Conservation (phyloP, 345 rosid species). For the Sisymbrium irio region DNA sequence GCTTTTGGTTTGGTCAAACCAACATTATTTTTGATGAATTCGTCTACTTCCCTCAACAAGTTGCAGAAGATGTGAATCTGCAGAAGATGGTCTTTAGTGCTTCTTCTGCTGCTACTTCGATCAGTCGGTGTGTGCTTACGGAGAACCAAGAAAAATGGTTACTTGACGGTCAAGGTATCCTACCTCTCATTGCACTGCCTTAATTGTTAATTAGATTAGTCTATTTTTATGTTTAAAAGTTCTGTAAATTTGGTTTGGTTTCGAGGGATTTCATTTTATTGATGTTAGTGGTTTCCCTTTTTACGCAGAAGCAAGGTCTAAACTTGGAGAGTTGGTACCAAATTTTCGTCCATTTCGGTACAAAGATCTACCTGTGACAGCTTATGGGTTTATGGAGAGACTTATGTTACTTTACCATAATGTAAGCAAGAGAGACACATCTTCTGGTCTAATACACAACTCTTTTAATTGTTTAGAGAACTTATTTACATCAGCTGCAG, state of each 20-base stretch:
- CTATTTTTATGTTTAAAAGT: neutral
- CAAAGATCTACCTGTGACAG: slow-evolving; percentile 28
- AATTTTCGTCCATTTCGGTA: slow-evolving; percentile 17
- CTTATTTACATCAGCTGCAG: slow-evolving; percentile 2
- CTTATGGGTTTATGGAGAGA: slow-evolving; percentile 12
- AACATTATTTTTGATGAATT: slow-evolving; percentile 46
- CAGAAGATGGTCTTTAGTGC: slow-evolving; percentile 45
- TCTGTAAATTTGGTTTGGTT: neutral
- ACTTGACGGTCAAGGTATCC: slow-evolving; percentile 36
- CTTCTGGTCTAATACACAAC: slow-evolving; percentile 36
- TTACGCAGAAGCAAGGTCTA: slow-evolving; percentile 1
- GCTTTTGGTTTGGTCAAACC: too few relatives aligned
- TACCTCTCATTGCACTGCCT: neutral
- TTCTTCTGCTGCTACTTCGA: slow-evolving; percentile 28
- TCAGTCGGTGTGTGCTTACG: slow-evolving; percentile 23
- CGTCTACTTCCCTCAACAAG: slow-evolving; percentile 42
- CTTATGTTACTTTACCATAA: neutral
- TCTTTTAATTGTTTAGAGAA: slow-evolving; percentile 30
- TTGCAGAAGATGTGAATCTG: slow-evolving; percentile 40
- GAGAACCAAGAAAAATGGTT: slow-evolving; percentile 18
- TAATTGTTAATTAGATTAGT: neutral
- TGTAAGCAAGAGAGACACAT: slow-evolving; percentile 1
- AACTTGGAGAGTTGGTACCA: slow-evolving; percentile 15
- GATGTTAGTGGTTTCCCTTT: neutral
- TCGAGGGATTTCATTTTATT: neutral